These are phyloP conservation scores for Pseudopyrenochaeta lycopersici DNA, from an alignment of 2,329 filamentous ascomycete genomes.

Conservation along the genomic window DNA sequence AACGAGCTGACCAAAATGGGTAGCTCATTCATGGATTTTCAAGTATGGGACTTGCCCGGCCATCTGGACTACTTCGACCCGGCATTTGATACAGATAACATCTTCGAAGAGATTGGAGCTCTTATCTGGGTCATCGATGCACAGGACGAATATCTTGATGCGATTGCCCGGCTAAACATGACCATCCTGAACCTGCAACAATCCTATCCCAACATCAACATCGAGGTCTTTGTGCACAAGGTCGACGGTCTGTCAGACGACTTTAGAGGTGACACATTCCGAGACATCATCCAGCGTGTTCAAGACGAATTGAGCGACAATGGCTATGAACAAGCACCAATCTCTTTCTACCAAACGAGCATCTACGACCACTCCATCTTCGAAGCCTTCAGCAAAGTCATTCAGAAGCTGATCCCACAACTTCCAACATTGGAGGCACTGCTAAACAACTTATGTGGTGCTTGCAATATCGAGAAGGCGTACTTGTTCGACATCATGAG, in stretches of 20 bases:
- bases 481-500: conserved; percentile 97
- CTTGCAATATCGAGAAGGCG: conserved; percentile 95
- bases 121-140: conserved; percentile 99
- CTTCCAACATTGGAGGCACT: conserved; percentile 92
- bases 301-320: conserved; percentile 95
- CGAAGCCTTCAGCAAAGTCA: conserved; percentile 97
- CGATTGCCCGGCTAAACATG: conserved; percentile 83
- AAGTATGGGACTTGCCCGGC: conserved; percentile 97
- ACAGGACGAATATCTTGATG: conserved; percentile 96
- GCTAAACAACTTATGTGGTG: conserved; percentile 91
- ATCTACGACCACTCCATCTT: conserved; percentile 99
- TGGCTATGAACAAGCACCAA: conserved; percentile 90
- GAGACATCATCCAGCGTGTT: conserved; percentile 95
- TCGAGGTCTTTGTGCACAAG: conserved; percentile 99
- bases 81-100: conserved; percentile 88
- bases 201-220: conserved; percentile 90
- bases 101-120: conserved; percentile 93
- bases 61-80: conserved; percentile 93
- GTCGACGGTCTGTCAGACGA: conserved; percentile 97
- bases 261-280: conserved; percentile 94
- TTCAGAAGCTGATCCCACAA: conserved; percentile 95
- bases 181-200: conserved; percentile 91
- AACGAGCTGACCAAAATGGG: conserved; percentile 6
- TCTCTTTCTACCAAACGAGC: conserved; percentile 94
- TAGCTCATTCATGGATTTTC: conserved; percentile 99